Base-by-base conservation (phyloP, 2,329 filamentous ascomycete species). In the Emericellopsis cladophorae region DNA sequence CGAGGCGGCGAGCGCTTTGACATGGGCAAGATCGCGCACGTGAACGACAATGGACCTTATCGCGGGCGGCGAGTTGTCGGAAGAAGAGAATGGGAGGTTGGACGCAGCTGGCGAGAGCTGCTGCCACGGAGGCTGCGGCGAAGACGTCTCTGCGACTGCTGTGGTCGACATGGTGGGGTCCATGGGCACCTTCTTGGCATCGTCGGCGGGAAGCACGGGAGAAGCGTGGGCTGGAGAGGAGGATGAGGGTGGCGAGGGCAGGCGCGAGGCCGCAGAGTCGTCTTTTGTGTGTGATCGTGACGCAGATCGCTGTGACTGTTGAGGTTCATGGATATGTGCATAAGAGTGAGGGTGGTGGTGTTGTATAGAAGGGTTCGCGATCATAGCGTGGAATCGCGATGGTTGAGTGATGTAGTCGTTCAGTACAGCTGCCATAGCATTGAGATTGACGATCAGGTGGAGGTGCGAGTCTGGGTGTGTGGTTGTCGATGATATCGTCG, bases 21-120 rank as follows among this genome's bases (percentile, higher is more conserved):
- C 90, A 55, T 98, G 92, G 34, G 82, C 83, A 39, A 98, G 69
- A 58, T 95, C 88, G 53, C 84, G 84, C 35, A 98, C 80, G 56
- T 84, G 83, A 54, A 96, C 84, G 4, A 72, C 72, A 10, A 60
- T 66, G 40, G 72, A 68, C 40, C 61, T 57, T 23, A 23, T 14
- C 16, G 22, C 18, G 31, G 37, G 44, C 34, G 22, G 43, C 44
- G 57, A 55, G 37, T 54, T 53, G 44, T 60, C 58, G 36, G 56
- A 55, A n/a, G 53, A 54, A 31, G 52, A 61, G 44, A 54, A 65
- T 39, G 53, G 63, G 48, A 57, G 60, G 42, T 51, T 54, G 42
- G 39, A 32, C 22, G 39, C 14, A 18, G 42, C 39, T 18, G 38
- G 18, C 18, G 39, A 35, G 12, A 40, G 37, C 16, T 36, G 36